phyloP scores from a whole-genome alignment of 2,329 filamentous ascomycete genomes.

The Venturia nashicola region DNA sequence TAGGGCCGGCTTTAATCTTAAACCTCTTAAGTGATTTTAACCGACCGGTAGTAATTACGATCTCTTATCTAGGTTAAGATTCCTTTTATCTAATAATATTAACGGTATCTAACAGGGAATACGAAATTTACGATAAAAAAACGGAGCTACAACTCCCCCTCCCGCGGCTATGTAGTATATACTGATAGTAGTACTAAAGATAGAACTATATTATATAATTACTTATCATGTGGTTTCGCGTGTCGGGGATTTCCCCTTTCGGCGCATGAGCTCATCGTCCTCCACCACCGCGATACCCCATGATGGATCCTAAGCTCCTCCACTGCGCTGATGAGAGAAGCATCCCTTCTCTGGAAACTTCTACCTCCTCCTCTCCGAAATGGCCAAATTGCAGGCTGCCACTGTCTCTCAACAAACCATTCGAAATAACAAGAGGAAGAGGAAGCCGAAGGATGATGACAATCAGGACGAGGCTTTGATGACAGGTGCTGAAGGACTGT shows the following conservation, averaged over 20 bases:
- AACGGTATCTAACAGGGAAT: too few species aligned
- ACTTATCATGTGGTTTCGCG: neutral
- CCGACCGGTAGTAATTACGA: too few species aligned
- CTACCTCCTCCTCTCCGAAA: neutral
- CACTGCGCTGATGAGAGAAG: neutral
- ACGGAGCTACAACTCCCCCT: too few species aligned
- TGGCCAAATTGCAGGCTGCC: constrained; percentile 26
- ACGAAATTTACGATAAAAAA: too few species aligned
- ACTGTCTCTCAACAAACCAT: constrained; percentile 32
- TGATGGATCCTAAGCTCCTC: neutral
- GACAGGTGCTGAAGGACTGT: constrained; percentile 10
- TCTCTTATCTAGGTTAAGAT: too few species aligned
- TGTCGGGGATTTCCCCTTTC: neutral
- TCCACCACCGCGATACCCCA: neutral
- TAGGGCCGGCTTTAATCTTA: too few species aligned
- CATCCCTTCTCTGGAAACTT: neutral
- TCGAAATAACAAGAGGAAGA: constrained; percentile 31
- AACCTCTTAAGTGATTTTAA: too few species aligned
- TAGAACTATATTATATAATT: too few species aligned
- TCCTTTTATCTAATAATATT: too few species aligned
- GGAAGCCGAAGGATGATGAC: constrained; percentile 14
- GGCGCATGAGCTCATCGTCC: neutral
- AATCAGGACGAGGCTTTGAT: constrained; percentile 12
- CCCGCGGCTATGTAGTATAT: too few species aligned
- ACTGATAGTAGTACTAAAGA: too few species aligned